These are phyloP conservation scores for Aquilaria sinensis DNA, from an alignment of 345 rosid species.

Conservation along the genomic window DNA sequence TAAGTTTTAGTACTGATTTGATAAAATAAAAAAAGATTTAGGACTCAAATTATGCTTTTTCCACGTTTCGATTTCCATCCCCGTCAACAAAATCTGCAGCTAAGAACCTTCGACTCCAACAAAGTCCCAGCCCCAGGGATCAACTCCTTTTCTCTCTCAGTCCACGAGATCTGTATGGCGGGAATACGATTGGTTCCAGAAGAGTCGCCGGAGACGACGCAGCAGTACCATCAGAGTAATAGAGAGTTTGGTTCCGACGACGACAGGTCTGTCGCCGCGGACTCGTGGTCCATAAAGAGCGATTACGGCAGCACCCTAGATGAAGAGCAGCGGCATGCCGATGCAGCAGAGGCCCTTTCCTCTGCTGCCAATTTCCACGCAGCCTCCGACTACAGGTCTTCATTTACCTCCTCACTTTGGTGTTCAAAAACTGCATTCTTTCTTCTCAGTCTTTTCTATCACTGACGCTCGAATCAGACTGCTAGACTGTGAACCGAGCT, in stretches of 20 bases:
- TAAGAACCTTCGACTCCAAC: too few species aligned
- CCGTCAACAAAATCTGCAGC: too few species aligned
- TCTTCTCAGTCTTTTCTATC: too few species aligned
- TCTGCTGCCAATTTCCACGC: slow-evolving; percentile 64
- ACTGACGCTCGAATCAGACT: too few species aligned
- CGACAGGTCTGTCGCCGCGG: slow-evolving; percentile 95
- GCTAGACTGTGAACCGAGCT: too few species aligned
- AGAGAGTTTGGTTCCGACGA: slow-evolving; percentile 88
- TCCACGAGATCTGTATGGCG: slow-evolving; percentile 30
- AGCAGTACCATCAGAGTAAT: slow-evolving; percentile 26
- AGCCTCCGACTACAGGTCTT: slow-evolving; percentile 76
- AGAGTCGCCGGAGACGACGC: slow-evolving; percentile 44
- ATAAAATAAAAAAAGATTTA: too few species aligned
- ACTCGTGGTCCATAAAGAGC: slow-evolving; percentile 98
- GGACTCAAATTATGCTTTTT: too few species aligned
- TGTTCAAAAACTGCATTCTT: background rate
- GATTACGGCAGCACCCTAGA: slow-evolving; percentile 98
- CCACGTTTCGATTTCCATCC: too few species aligned
- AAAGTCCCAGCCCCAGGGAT: too few species aligned
- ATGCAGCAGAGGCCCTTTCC: slow-evolving; percentile 86
- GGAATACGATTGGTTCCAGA: slow-evolving; percentile 55
- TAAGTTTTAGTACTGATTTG: too few species aligned
- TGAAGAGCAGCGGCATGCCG: slow-evolving; percentile 97
- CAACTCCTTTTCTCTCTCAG: too few species aligned
- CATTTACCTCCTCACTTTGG: background rate